These are phyloP conservation scores for Acacia concinna DNA, from an alignment of 331 rosid species.

Conservation along the genomic window DNA sequence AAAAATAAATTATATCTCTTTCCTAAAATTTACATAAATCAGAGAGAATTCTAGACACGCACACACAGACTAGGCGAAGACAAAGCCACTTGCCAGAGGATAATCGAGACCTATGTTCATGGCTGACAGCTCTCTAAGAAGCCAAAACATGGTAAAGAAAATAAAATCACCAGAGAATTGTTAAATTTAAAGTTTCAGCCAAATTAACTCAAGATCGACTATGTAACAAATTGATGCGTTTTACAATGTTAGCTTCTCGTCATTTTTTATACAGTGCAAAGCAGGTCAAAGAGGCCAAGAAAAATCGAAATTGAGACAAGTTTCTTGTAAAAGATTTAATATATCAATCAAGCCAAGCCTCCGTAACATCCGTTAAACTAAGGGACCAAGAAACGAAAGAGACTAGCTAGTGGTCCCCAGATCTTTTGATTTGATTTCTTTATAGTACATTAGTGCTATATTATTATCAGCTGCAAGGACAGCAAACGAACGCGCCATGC, in stretches of 20 bases:
- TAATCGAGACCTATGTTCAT: neutral
- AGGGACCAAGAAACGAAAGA: neutral
- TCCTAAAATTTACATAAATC: neutral
- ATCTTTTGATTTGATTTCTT: neutral
- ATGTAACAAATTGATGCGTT: neutral
- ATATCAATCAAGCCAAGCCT: neutral
- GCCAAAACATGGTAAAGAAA: neutral
- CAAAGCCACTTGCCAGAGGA: neutral
- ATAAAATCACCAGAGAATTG: neutral
- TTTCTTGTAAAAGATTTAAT: neutral
- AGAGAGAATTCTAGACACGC: neutral
- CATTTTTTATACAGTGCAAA: neutral
- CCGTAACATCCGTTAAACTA: neutral
- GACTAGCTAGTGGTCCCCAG: neutral
- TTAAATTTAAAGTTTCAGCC: neutral
- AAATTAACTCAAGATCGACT: neutral
- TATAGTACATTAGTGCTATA: neutral
- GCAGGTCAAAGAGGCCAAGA: neutral
- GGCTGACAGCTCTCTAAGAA: neutral
- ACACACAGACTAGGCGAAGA: neutral
- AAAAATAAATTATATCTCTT: neutral
- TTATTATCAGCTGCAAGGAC: neutral
- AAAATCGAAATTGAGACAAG: neutral
- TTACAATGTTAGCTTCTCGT: neutral
- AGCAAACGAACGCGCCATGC: conserved; percentile 5